phyloP scores from a whole-genome alignment of 352 stramenopile genomes.

The Globisporangium cystogenes region DNA sequence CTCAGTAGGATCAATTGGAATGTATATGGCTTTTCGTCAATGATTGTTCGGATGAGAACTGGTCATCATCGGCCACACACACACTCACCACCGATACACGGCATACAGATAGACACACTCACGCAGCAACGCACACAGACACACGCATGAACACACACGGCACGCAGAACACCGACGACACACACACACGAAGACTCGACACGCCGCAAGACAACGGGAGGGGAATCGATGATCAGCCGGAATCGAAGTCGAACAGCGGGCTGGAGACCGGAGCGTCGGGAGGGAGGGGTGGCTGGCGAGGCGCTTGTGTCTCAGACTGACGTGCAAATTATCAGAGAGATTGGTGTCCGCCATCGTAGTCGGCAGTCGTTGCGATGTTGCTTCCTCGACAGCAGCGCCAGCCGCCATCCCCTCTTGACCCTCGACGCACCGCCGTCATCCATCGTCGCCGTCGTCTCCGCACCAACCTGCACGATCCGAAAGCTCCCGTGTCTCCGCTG shows the following conservation, averaged over 20 bases:
- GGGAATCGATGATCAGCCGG: neutral
- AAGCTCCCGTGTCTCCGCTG: too few species aligned
- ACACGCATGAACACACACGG: neutral
- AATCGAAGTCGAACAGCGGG: neutral
- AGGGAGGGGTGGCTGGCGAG: neutral
- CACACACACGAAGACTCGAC: slow-evolving; percentile 16
- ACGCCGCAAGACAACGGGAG: slow-evolving; percentile 8
- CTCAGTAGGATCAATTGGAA: slow-evolving; percentile 90
- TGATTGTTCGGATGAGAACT: slow-evolving; percentile 61
- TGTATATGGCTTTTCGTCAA: slow-evolving; percentile 72
- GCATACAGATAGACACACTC: neutral
- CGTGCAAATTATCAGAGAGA: slow-evolving; percentile 80
- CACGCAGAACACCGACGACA: slow-evolving; percentile 10
- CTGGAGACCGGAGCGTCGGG: neutral
- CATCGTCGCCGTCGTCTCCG: neutral
- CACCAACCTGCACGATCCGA: neutral
- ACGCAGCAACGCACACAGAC: neutral
- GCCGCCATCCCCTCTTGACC: neutral
- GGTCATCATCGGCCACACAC: slow-evolving; percentile 58
- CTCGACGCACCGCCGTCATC: too few species aligned
- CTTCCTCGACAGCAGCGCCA: slow-evolving; percentile 39
- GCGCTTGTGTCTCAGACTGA: slow-evolving; percentile 74
- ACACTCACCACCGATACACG: neutral
- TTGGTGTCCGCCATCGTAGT: slow-evolving; percentile 54
- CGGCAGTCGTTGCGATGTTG: slow-evolving; percentile 41